These are phyloP conservation scores for Penicillium sp. DNA, from an alignment of 2,329 filamentous ascomycete genomes.

Conservation along the genomic window DNA sequence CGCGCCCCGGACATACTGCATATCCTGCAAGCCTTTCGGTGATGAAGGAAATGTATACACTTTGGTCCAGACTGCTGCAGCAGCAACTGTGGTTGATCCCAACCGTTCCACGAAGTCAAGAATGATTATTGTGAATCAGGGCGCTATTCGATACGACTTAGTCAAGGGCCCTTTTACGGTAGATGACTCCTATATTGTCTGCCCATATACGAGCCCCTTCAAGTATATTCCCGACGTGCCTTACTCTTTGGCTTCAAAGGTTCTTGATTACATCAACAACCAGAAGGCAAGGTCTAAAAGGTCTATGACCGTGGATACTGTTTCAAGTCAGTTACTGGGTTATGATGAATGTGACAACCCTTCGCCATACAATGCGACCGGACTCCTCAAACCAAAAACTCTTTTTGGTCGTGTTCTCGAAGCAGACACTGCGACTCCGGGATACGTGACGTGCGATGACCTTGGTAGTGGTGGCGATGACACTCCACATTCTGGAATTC, in stretches of 20 bases:
- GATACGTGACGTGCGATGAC: constrained; percentile 13
- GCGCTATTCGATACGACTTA: constrained; percentile 65
- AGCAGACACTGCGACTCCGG: not conserved
- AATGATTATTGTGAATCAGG: constrained; percentile 65
- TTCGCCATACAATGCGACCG: not conserved
- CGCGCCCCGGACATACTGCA: constrained; percentile 63
- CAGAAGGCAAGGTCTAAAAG: not conserved
- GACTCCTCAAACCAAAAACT: constrained; percentile 9
- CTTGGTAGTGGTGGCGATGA: constrained; percentile 15
- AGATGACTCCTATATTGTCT: constrained; percentile 34
- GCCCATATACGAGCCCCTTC: constrained; percentile 8
- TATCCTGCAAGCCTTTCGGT: constrained; percentile 50
- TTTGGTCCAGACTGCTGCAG: constrained; percentile 55
- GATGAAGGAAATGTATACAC: constrained; percentile 58
- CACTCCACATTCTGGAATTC: constrained; percentile 8
- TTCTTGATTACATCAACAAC: constrained; percentile 3
- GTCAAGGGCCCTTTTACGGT: constrained; percentile 66
- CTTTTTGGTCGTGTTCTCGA: constrained; percentile 10
- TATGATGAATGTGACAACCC: constrained; percentile 12
- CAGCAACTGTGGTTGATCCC: constrained; percentile 57
- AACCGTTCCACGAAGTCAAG: constrained; percentile 56
- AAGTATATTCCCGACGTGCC: constrained; percentile 10
- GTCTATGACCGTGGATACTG: constrained; percentile 5
- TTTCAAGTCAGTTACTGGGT: constrained; percentile 11
- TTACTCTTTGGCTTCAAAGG: constrained; percentile 8